These are phyloP conservation scores for Helicocarpus griseus DNA, from an alignment of 2,329 filamentous ascomycete genomes.

Conservation along the genomic window DNA sequence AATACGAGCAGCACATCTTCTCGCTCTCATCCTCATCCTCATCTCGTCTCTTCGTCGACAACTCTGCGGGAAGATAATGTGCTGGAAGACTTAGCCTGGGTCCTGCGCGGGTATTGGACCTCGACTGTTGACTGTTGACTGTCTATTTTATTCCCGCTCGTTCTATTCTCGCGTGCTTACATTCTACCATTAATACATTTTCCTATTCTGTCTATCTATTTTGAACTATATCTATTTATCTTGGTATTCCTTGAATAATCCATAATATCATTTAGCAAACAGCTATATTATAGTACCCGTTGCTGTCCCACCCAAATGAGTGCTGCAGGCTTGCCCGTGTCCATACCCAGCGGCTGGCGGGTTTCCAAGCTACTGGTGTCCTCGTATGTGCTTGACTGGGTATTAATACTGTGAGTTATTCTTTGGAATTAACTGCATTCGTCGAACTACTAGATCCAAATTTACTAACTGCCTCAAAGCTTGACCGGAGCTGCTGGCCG, in stretches of 20 bases:
- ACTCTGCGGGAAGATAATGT: neutral
- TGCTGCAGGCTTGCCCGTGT: neutral
- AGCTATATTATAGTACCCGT: too few relatives aligned
- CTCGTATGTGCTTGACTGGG: conserved; percentile 67
- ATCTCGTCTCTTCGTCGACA: neutral
- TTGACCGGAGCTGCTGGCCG: conserved; percentile 50
- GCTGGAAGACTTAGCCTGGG: neutral
- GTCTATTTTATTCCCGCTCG: neutral
- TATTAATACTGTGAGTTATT: conserved; percentile 48
- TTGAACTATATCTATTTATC: too few relatives aligned
- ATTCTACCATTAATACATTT: neutral
- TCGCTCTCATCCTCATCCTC: neutral
- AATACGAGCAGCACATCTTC: too few relatives aligned
- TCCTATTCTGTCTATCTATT: neutral
- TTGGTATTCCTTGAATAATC: neutral
- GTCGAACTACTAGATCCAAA: neutral
- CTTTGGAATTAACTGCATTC: neutral
- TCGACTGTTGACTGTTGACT: neutral
- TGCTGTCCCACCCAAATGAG: neutral
- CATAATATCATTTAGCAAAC: neutral
- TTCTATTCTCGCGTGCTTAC: neutral
- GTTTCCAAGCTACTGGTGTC: conserved; percentile 45
- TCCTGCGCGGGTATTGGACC: too few relatives aligned
- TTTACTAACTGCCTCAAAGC: conserved; percentile 21
- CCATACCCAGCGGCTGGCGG: conserved; percentile 8